phyloP scores from a whole-genome alignment of 805 yeast genomes.

The Starmerella davenportii region DNA sequence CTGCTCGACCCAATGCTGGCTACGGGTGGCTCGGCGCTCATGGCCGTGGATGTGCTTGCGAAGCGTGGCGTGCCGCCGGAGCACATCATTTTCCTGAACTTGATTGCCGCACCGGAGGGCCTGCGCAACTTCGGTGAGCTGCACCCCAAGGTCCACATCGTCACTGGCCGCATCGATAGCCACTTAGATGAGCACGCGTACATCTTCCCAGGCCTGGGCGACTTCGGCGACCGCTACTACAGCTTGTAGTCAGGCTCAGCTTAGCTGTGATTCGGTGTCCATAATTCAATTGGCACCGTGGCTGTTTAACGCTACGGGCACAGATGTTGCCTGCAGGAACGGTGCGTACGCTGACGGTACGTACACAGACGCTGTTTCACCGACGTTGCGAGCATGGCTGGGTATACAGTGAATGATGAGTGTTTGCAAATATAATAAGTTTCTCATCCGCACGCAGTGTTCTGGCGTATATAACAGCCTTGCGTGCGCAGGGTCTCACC shows the following conservation, averaged over 20 bases:
- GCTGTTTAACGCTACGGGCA: neutral
- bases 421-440: too few species aligned
- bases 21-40: constrained; percentile 94
- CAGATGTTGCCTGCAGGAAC: neutral
- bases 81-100: constrained; percentile 73
- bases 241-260: constrained; percentile 36
- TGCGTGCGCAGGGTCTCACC: too few species aligned
- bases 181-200: constrained; percentile 70
- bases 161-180: constrained; percentile 86
- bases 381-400: too few species aligned
- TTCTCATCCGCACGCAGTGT: too few species aligned
- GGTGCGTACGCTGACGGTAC: neutral
- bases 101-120: constrained; percentile 92
- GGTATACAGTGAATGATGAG: too few species aligned
- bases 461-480: too few species aligned
- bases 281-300: neutral
- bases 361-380: too few species aligned
- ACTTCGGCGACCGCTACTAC: constrained; percentile 94
- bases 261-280: neutral
- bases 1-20: constrained; percentile 95
- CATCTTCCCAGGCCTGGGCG: constrained; percentile 90
- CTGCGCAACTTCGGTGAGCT: constrained; percentile 54
- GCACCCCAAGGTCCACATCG: constrained; percentile 71
- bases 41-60: constrained; percentile 86
- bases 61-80: constrained; percentile 76